Conservation (phyloP, 495 filamentous ascomycete species). For the Daldinia vernicosa region DNA sequence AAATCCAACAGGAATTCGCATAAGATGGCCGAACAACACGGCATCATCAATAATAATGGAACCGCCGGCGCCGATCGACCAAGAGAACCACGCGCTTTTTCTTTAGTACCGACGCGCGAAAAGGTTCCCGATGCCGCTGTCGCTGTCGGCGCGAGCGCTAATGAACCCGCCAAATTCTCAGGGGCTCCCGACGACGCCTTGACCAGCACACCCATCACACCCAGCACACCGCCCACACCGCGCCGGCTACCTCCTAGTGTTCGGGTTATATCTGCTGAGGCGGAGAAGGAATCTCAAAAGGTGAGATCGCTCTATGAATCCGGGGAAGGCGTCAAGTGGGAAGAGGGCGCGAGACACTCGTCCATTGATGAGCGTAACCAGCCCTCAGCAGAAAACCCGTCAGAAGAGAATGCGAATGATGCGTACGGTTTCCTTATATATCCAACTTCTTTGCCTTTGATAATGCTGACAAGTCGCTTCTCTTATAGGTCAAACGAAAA, state of each 20-base stretch:
- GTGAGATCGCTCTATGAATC: constrained; percentile 93
- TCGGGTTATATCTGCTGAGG: constrained; percentile 75
- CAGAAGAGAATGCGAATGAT: constrained; percentile 60
- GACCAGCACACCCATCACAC: constrained; percentile 35
- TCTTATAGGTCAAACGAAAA: constrained; percentile 40
- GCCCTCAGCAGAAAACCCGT: constrained; percentile 59
- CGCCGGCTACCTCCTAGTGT: constrained; percentile 52
- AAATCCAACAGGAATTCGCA: constrained; percentile 32
- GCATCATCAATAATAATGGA: constrained; percentile 15
- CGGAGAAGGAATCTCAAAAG: constrained; percentile 85
- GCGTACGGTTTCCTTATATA: constrained; percentile 62
- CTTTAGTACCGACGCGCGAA: constrained; percentile 37
- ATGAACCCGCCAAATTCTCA: constrained; percentile 33
- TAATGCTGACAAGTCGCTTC: constrained; percentile 43
- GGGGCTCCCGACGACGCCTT: constrained; percentile 31
- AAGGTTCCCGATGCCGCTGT: constrained; percentile 26
- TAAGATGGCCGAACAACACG: constrained; percentile 36
- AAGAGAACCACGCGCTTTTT: constrained; percentile 40
- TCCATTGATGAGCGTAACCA: constrained; percentile 53
- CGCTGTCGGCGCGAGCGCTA: constrained; percentile 25
- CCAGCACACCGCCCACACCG: constrained; percentile 35
- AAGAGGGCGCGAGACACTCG: constrained; percentile 61
- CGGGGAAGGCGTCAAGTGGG: constrained; percentile 67
- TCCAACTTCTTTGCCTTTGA: constrained; percentile 44
- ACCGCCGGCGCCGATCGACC: background rate